phyloP scores from a whole-genome alignment of 352 stramenopile genomes.

The Phytopythium boreale region DNA sequence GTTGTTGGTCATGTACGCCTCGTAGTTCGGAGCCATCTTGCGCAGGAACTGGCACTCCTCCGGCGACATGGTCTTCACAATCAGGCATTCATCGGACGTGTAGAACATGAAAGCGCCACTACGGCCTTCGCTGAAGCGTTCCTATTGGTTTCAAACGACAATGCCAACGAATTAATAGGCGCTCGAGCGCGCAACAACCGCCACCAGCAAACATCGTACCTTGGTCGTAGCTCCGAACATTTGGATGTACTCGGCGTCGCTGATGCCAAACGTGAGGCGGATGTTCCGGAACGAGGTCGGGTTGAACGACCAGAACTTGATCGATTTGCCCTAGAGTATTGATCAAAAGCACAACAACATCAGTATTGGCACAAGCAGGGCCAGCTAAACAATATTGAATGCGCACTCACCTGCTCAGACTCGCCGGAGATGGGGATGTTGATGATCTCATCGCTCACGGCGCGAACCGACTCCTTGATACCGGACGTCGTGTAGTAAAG shows the following conservation, averaged over 20 bases:
- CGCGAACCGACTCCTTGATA: slow-evolving; percentile 84
- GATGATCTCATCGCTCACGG: slow-evolving; percentile 69
- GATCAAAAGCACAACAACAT: not conserved
- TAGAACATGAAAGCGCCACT: slow-evolving; percentile 93
- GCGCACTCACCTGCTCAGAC: slow-evolving; percentile 45
- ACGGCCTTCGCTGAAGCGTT: slow-evolving; percentile 85
- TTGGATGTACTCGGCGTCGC: slow-evolving; percentile 75
- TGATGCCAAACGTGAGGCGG: slow-evolving; percentile 78
- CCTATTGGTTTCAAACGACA: slow-evolving; percentile 8
- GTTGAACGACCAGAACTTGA: slow-evolving; percentile 89
- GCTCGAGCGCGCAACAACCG: no score
- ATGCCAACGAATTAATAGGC: not conserved
- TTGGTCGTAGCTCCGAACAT: slow-evolving; percentile 87
- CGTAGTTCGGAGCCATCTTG: slow-evolving; percentile 85
- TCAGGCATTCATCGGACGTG: slow-evolving; percentile 82
- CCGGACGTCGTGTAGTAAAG: slow-evolving; percentile 89
- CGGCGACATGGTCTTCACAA: slow-evolving; percentile 90
- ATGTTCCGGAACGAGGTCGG: slow-evolving; percentile 86
- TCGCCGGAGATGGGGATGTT: slow-evolving; percentile 80
- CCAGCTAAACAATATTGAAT: not conserved
- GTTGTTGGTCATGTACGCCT: slow-evolving; percentile 83
- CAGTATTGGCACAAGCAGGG: not conserved
- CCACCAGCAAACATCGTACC: slow-evolving; percentile 10
- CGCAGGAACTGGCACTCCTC: slow-evolving; percentile 86
- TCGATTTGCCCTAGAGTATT: slow-evolving; percentile 50